Conservation (phyloP, 2,329 filamentous ascomycete species). For the Cytospora mali region DNA sequence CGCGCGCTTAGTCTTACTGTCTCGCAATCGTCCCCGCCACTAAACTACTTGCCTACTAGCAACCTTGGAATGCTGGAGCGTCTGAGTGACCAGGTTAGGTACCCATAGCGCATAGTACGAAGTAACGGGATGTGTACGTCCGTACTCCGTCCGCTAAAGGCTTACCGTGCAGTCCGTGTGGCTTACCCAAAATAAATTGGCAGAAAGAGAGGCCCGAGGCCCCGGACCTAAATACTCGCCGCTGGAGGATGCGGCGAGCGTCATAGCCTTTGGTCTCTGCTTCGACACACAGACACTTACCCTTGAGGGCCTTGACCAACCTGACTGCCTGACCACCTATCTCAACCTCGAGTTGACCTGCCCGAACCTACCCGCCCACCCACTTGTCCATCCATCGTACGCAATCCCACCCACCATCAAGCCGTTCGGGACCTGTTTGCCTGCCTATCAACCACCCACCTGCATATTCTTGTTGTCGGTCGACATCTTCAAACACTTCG, state of each 20-base stretch:
- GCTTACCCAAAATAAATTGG: background rate
- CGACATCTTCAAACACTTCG: background rate
- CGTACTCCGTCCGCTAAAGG: background rate
- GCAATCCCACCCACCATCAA: background rate
- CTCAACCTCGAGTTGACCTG: background rate
- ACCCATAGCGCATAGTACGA: too few relatives aligned
- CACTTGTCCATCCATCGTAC: constrained; percentile 3
- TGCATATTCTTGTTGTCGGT: background rate
- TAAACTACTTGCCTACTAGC: too few relatives aligned
- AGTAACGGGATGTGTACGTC: background rate
- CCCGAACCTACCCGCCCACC: background rate
- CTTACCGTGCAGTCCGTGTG: background rate
- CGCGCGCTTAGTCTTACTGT: constrained; percentile 1
- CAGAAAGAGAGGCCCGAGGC: background rate
- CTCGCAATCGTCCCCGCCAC: background rate
- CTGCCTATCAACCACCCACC: background rate
- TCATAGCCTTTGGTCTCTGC: background rate
- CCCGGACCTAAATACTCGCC: background rate
- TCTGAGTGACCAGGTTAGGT: too few relatives aligned
- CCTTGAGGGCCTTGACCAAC: too few relatives aligned
- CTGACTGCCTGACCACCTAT: background rate
- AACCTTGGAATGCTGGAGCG: too few relatives aligned
- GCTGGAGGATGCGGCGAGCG: background rate
- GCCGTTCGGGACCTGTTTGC: background rate
- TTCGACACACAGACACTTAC: background rate